A percentile compares a stretch with the other conserved stretches of the same genome.
These are phyloP conservation scores for Margaritispora aquatica DNA, from an alignment of 495 filamentous ascomycete genomes.

Conservation along the genomic window DNA sequence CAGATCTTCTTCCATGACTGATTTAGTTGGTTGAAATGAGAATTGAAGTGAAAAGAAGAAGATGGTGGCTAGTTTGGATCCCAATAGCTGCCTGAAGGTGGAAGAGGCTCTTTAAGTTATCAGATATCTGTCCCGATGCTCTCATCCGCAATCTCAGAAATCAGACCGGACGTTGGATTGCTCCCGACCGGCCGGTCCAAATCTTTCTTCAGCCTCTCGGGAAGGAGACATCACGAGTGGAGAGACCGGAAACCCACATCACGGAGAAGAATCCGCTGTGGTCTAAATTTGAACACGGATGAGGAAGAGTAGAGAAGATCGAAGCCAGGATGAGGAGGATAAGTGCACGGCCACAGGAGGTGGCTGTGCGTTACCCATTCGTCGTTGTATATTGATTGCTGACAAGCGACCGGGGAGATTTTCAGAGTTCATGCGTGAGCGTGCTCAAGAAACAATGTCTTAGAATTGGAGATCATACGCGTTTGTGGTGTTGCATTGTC, in stretches of 20 bases:
- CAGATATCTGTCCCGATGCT: neutral
- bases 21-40: neutral
- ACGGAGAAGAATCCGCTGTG: neutral
- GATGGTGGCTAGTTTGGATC: no score
- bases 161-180: neutral
- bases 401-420: neutral
- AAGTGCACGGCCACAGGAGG: neutral
- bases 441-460: neutral
- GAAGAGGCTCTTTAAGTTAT: neutral
- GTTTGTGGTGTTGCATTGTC: no score
- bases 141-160: no score
- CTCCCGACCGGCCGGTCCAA: neutral
- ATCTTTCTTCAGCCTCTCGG: neutral
- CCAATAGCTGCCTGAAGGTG: neutral
- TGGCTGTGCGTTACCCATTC: neutral
- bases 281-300: neutral
- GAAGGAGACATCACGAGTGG: neutral
- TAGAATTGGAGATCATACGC: neutral
- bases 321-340: neutral
- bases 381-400: neutral
- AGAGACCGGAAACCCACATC: neutral
- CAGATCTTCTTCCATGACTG: neutral
- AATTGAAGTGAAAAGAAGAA: no score
- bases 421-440: neutral
- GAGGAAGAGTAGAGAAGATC: neutral